Evolutionary conservation across 169 alveolate species (phyloP).

Genomic region (Babesia ovis): DNA sequence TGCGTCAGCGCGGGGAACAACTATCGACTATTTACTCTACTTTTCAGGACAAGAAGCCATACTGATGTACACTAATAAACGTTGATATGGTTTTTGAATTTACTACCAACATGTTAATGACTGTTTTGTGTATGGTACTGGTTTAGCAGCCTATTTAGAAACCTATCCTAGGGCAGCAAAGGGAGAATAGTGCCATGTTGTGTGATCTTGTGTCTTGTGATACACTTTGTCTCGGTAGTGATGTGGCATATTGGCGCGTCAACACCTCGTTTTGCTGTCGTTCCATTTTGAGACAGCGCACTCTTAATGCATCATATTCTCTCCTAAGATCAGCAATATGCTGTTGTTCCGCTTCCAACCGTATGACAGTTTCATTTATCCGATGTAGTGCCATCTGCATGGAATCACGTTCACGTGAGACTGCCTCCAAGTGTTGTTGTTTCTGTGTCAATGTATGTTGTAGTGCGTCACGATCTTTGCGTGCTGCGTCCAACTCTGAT

Average conservation of each 20-base stretch:
- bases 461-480: neutral
- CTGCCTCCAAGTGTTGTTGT: slow-evolving; percentile 22
- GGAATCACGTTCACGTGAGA: slow-evolving; percentile 35
- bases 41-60: slow-evolving; percentile 34
- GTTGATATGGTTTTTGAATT: slow-evolving; percentile 20
- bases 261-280: neutral
- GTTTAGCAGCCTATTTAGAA: no score
- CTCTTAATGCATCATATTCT: slow-evolving; percentile 37
- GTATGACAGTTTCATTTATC: slow-evolving; percentile 11
- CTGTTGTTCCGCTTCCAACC: slow-evolving; percentile 47
- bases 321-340: slow-evolving; percentile 35
- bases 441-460: neutral
- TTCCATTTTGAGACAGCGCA: slow-evolving; percentile 55
- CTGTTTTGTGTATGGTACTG: neutral
- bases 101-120: neutral
- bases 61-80: slow-evolving; percentile 30
- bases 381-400: slow-evolving; percentile 14
- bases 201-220: neutral
- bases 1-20: slow-evolving; percentile 44
- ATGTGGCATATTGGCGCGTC: neutral
- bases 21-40: slow-evolving; percentile 40
- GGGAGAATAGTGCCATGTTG: slow-evolving; percentile 15
- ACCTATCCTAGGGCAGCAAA: slow-evolving; percentile 43
- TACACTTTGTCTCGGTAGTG: neutral
- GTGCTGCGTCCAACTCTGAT: slow-evolving; percentile 27